Evolutionary conservation across 768 basidiomycete genomes (phyloP).

Genomic region (Lactifluus pinguis): DNA sequence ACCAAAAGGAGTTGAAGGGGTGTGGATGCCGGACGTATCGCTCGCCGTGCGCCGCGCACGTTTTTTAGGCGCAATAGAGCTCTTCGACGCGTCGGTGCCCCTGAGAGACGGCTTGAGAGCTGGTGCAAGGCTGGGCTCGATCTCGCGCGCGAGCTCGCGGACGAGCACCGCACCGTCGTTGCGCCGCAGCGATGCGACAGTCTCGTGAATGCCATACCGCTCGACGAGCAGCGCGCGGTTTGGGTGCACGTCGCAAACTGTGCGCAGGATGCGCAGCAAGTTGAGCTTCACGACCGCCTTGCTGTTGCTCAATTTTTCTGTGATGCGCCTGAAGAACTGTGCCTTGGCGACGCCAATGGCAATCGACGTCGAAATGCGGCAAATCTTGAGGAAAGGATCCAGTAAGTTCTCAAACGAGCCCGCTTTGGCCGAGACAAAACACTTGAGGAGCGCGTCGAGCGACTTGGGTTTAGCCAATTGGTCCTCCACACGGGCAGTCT

Average conservation of each 20-base stretch:
- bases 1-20: slow-evolving; percentile 18
- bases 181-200: slow-evolving; percentile 72
- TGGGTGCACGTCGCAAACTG: slow-evolving; percentile 85
- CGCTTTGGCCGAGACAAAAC: slow-evolving; percentile 79
- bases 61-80: slow-evolving; percentile 49
- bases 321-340: slow-evolving; percentile 78
- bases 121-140: slow-evolving; percentile 67
- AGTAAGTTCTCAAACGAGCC: slow-evolving; percentile 89
- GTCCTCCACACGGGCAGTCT: slow-evolving; percentile 89
- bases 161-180: slow-evolving; percentile 90
- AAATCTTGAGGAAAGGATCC: slow-evolving; percentile 87
- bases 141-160: slow-evolving; percentile 79
- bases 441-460: slow-evolving; percentile 59
- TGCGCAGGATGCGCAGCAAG: slow-evolving; percentile 73
- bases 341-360: slow-evolving; percentile 74
- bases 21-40: slow-evolving; percentile 42
- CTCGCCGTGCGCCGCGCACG: slow-evolving; percentile 59
- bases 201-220: slow-evolving; percentile 68
- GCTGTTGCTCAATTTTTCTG: slow-evolving; percentile 67
- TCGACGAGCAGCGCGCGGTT: slow-evolving; percentile 77
- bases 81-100: slow-evolving; percentile 24
- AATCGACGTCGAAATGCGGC: slow-evolving; percentile 65
- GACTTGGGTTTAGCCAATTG: slow-evolving; percentile 60
- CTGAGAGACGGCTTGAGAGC: slow-evolving; percentile 49
- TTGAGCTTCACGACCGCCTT: slow-evolving; percentile 90